Conservation (phyloP, 2,329 filamentous ascomycete genomes). For the Penicillium hesseltinei region DNA sequence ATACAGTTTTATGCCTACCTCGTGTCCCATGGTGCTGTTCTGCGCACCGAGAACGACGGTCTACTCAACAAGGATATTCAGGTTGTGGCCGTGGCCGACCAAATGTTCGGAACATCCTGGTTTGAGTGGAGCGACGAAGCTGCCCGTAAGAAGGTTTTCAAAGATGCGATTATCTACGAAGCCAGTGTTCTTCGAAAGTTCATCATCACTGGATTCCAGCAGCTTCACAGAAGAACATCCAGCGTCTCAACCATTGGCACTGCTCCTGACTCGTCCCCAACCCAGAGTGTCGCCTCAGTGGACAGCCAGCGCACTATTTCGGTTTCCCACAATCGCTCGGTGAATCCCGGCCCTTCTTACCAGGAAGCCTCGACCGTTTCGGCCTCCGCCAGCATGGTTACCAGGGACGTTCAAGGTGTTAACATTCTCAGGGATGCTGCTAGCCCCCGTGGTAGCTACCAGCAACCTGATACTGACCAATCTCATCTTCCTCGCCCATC, state of each 20-base stretch:
- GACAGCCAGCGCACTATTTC: not conserved
- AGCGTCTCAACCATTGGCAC: slow-evolving; percentile 2
- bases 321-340: not conserved
- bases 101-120: slow-evolving; percentile 8
- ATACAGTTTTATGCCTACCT: slow-evolving; percentile 11
- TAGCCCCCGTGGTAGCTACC: not conserved
- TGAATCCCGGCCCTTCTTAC: not conserved
- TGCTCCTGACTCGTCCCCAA: not conserved
- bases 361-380: not conserved
- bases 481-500: not conserved
- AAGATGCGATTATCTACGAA: slow-evolving; percentile 7
- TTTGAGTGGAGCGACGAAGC: slow-evolving; percentile 6
- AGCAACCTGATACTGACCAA: not conserved
- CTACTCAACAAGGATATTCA: not conserved
- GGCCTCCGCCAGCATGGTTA: no score
- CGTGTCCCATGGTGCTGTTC: not conserved
- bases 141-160: not conserved
- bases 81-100: not conserved
- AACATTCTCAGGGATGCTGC: no score
- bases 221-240: not conserved
- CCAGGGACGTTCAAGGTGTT: no score
- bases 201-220: slow-evolving; percentile 10
- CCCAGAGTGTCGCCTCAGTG: not conserved
- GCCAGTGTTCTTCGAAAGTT: slow-evolving; percentile 4
- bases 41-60: not conserved